Conservation (phyloP, 352 stramenopile genomes). For the Globisporangium rhizosaccharum region DNA sequence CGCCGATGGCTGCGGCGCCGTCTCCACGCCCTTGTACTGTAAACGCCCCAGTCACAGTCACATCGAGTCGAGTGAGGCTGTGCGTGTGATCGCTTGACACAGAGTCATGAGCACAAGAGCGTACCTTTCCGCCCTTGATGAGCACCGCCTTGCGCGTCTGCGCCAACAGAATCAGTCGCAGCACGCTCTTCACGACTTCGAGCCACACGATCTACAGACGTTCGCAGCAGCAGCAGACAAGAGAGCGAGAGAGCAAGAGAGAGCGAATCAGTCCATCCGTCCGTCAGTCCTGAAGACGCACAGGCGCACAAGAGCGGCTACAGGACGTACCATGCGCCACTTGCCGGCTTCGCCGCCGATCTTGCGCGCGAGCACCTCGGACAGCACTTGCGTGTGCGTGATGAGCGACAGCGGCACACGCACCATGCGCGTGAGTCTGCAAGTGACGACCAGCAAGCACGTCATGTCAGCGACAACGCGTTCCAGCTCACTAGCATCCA, state of each 20-base stretch:
- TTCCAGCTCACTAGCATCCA: background rate
- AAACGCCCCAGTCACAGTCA: background rate
- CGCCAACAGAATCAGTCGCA: slow-evolving; percentile 57
- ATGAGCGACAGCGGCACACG: slow-evolving; percentile 75
- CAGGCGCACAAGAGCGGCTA: background rate
- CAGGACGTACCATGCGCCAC: slow-evolving; percentile 58
- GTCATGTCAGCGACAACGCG: background rate
- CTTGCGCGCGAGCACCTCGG: slow-evolving; percentile 71
- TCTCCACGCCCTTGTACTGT: slow-evolving; percentile 57
- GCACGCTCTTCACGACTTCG: slow-evolving; percentile 66
- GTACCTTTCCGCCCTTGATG: slow-evolving; percentile 50
- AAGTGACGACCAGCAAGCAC: background rate
- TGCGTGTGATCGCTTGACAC: background rate
- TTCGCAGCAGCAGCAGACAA: background rate
- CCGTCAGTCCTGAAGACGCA: background rate
- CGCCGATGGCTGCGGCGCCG: slow-evolving; percentile 31
- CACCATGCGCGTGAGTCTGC: slow-evolving; percentile 46
- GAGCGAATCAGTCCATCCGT: too few relatives aligned
- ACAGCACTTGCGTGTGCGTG: slow-evolving; percentile 73
- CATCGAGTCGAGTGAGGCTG: background rate
- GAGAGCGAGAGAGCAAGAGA: background rate
- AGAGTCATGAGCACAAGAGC: background rate
- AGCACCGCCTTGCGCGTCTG: slow-evolving; percentile 58
- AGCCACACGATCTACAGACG: slow-evolving; percentile 62
- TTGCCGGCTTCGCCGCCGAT: slow-evolving; percentile 58